phyloP scores from a whole-genome alignment of 768 basidiomycete genomes.

The Epithele typhae region DNA sequence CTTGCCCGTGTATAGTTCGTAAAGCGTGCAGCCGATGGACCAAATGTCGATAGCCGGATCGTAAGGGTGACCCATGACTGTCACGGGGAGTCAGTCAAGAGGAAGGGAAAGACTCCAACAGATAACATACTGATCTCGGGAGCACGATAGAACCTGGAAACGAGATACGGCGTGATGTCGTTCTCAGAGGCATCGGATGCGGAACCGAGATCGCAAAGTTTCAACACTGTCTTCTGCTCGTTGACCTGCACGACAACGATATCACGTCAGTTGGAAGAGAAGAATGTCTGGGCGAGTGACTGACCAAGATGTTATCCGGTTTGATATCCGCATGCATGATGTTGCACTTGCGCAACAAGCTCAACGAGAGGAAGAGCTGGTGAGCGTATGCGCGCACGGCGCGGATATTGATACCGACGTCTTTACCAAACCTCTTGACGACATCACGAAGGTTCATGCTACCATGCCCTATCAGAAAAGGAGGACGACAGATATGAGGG shows the following conservation, averaged over 20 bases:
- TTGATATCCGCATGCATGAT: conserved; percentile 99
- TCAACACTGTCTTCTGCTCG: conserved; percentile 88
- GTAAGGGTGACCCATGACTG: conserved; percentile 93
- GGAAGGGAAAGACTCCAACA: too few relatives aligned
- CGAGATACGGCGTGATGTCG: conserved; percentile 97
- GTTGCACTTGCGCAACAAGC: conserved; percentile 81
- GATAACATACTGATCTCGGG: conserved; percentile 91
- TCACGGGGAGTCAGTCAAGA: too few relatives aligned
- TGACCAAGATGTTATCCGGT: conserved; percentile 93
- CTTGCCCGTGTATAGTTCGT: conserved; percentile 93
- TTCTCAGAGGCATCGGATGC: conserved; percentile 93
- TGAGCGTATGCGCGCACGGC: conserved; percentile 99
- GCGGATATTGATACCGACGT: conserved; percentile 91
- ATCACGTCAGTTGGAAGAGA: too few relatives aligned
- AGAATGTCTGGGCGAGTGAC: conserved; percentile 26
- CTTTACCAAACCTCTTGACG: conserved; percentile 96
- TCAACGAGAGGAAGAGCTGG: conserved; percentile 87
- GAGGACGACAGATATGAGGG: background rate
- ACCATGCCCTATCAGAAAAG: conserved; percentile 8
- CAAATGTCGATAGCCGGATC: conserved; percentile 93
- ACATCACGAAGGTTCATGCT: conserved; percentile 99
- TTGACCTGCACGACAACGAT: conserved; percentile 70
- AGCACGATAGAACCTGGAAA: conserved; percentile 95
- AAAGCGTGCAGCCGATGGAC: conserved; percentile 98
- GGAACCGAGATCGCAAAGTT: conserved; percentile 96